Conservation (phyloP, 2,329 filamentous ascomycete genomes). For the Alternaria sp. region DNA sequence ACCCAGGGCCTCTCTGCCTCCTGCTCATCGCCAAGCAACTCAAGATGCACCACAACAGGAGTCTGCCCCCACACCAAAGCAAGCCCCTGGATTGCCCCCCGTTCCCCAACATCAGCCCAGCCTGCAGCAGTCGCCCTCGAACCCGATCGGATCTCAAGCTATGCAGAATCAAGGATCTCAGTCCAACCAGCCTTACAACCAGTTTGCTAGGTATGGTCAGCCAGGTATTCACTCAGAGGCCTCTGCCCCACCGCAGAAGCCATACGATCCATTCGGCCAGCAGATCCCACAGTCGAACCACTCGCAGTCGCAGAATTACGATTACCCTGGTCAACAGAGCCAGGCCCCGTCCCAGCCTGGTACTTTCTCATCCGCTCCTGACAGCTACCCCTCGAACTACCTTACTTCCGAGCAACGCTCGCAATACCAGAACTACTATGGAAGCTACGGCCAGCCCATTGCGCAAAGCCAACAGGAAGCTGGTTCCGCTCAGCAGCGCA, state of each 20-base stretch:
- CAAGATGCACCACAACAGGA: conserved; percentile 52
- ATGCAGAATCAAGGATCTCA: conserved; percentile 61
- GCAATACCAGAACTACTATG: conserved; percentile 76
- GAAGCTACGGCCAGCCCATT: conserved; percentile 61
- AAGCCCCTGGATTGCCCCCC: conserved; percentile 69
- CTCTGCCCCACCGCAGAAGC: conserved; percentile 73
- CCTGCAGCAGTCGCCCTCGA: conserved; percentile 55
- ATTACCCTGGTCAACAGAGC: conserved; percentile 59
- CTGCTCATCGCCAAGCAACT: conserved; percentile 62
- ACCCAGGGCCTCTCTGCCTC: conserved; percentile 86
- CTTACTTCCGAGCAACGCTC: conserved; percentile 78
- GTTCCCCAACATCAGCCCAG: conserved; percentile 62
- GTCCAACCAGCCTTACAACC: conserved; percentile 61
- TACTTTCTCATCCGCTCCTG: conserved; percentile 75
- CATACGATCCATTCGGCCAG: conserved; percentile 86
- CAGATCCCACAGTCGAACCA: conserved; percentile 63
- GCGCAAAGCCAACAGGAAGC: conserved; percentile 72
- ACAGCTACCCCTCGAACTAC: conserved; percentile 80
- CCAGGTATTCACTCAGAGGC: conserved; percentile 66
- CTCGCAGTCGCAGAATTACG: conserved; percentile 53
- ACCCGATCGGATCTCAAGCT: conserved; percentile 62
- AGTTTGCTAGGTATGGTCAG: conserved; percentile 76
- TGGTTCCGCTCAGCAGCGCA: conserved; percentile 74
- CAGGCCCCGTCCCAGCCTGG: conserved; percentile 69
- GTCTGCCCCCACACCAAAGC: conserved; percentile 62